phyloP scores from a whole-genome alignment of 192 early-diverging fungal species.

The Coemansia sp. region DNA sequence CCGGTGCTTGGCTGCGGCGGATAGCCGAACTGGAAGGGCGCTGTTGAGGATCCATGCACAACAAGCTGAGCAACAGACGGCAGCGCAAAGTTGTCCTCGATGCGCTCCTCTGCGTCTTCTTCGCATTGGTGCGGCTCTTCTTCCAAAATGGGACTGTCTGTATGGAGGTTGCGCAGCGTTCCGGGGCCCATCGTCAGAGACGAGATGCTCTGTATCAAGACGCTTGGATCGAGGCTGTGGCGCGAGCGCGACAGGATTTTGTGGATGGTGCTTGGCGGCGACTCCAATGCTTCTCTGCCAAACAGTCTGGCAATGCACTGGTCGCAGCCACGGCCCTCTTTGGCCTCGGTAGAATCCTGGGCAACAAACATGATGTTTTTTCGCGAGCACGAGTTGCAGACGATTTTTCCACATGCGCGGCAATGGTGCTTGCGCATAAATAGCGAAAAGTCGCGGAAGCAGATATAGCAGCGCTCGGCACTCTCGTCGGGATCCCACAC shows the following conservation, averaged over 20 bases:
- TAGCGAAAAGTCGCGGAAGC: slow-evolving; percentile 67
- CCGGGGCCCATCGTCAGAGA: slow-evolving; percentile 27
- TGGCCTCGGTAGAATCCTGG: slow-evolving; percentile 20
- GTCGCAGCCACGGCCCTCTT: slow-evolving; percentile 56
- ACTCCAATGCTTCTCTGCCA: slow-evolving; percentile 50
- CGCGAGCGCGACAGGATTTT: slow-evolving; percentile 39
- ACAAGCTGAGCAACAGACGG: slow-evolving; percentile 17
- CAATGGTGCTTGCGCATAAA: slow-evolving; percentile 76
- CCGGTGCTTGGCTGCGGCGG: slow-evolving; percentile 9
- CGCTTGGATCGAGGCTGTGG: slow-evolving; percentile 47
- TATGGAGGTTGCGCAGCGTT: slow-evolving; percentile 19
- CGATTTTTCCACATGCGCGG: slow-evolving; percentile 76
- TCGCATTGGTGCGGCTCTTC: background rate
- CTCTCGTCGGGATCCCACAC: slow-evolving; percentile 75
- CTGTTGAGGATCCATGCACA: background rate
- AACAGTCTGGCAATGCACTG: slow-evolving; percentile 55
- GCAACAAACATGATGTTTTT: slow-evolving; percentile 57
- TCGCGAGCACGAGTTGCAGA: slow-evolving; percentile 71
- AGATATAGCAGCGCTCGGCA: slow-evolving; percentile 68
- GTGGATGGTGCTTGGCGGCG: slow-evolving; percentile 47
- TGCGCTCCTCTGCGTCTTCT: no score
- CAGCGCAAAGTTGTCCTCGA: slow-evolving; percentile 5
- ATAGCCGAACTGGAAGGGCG: slow-evolving; percentile 6
- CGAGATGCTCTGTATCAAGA: slow-evolving; percentile 43
- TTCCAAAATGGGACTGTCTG: slow-evolving; percentile 5